These are phyloP conservation scores for Arxiozyma heterogenica DNA, from an alignment of 1,139 yeast genomes.

Conservation along the genomic window DNA sequence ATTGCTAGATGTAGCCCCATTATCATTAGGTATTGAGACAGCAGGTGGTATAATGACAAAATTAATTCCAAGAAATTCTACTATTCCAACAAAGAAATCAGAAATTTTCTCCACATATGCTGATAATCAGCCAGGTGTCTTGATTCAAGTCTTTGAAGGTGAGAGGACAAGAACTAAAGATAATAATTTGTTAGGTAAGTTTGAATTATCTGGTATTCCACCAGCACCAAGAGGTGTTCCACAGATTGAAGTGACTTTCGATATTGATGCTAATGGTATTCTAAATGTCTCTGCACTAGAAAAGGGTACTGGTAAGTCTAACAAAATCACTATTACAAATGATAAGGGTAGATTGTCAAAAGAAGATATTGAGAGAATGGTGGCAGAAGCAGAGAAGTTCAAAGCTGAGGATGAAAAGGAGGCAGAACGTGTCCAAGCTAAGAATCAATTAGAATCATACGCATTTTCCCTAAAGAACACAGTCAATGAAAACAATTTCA, in stretches of 20 bases:
- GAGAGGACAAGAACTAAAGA: conserved; percentile 95
- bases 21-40: conserved; percentile 92
- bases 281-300: conserved; percentile 89
- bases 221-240: conserved; percentile 99
- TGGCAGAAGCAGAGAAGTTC: conserved; percentile 76
- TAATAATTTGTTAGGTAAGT: conserved; percentile 91
- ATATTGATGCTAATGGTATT: conserved; percentile 94
- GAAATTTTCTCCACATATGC: conserved; percentile 96
- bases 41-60: conserved; percentile 98
- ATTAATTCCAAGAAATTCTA: conserved; percentile 91
- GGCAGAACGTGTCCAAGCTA: conserved; percentile 67
- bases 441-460: conserved; percentile 79
- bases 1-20: conserved; percentile 85
- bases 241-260: conserved; percentile 94
- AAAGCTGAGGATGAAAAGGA: conserved; percentile 75
- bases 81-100: conserved; percentile 93
- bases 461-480: conserved; percentile 75
- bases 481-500: conserved; percentile 52
- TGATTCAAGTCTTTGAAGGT: conserved; percentile 95
- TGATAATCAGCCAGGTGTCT: conserved; percentile 94
- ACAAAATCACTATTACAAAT: conserved; percentile 73
- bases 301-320: conserved; percentile 83
- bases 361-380: conserved; percentile 92
- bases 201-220: conserved; percentile 90
- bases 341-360: conserved; percentile 91